These are phyloP conservation scores for Rhododendron williamsianum DNA, from an alignment of 148 eudicot species.

Conservation along the genomic window DNA sequence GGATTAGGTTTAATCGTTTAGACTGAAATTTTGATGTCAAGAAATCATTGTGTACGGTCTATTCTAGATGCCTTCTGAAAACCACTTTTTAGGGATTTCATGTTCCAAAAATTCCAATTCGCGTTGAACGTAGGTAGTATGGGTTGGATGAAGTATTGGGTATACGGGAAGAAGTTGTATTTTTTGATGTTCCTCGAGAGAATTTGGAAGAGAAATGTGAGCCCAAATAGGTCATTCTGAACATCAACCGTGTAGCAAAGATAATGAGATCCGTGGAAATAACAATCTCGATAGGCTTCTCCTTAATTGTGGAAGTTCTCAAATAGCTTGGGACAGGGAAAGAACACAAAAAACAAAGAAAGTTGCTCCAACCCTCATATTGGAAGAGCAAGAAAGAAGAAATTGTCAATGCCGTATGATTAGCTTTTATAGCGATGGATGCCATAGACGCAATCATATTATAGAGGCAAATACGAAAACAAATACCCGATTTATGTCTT, in stretches of 20 bases:
- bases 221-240: not conserved
- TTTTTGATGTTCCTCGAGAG: not conserved
- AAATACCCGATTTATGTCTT: not conserved
- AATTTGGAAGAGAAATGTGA: not conserved
- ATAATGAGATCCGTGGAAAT: not conserved
- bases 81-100: not conserved
- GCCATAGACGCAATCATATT: not conserved
- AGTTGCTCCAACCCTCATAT: not conserved
- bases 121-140: not conserved
- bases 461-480: not conserved
- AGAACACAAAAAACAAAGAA: not conserved
- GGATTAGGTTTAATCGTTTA: not conserved
- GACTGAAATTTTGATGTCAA: not conserved
- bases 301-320: not conserved
- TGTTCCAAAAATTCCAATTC: not conserved
- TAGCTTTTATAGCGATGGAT: not conserved
- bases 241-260: not conserved
- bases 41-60: not conserved
- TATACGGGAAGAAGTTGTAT: not conserved
- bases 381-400: not conserved
- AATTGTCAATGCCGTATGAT: not conserved
- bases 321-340: not conserved
- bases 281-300: not conserved
- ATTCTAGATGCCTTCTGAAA: not conserved
- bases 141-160: not conserved